Conservation (phyloP, 1,139 yeast genomes). For the Suhomyces wounanorum region DNA sequence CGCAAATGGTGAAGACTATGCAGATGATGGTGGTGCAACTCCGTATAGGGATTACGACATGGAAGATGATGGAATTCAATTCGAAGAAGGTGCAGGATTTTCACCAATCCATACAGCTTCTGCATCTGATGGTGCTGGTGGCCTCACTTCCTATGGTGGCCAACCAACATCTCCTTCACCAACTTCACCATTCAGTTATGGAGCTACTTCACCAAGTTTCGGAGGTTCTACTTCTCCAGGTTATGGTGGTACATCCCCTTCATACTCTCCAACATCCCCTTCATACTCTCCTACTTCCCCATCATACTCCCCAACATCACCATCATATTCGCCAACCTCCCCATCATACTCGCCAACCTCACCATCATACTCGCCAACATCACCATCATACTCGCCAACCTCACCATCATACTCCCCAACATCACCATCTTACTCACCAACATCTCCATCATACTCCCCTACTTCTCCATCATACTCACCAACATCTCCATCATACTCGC, state of each 20-base stretch:
- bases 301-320: constrained; percentile 67
- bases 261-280: constrained; percentile 46
- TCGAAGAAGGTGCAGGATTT: constrained; percentile 85
- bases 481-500: constrained; percentile 61
- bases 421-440: constrained; percentile 68
- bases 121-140: constrained; percentile 79
- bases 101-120: constrained; percentile 94
- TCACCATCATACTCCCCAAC: constrained; percentile 75
- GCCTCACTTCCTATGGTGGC: constrained; percentile 88
- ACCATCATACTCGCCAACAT: constrained; percentile 73
- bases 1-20: constrained; percentile 27
- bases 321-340: constrained; percentile 71
- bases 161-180: constrained; percentile 57
- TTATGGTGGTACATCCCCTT: constrained; percentile 55
- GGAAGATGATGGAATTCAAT: constrained; percentile 71
- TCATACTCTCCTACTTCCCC: constrained; percentile 58
- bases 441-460: constrained; percentile 70
- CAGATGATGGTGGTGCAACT: constrained; percentile 85
- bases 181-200: constrained; percentile 58
- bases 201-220: constrained; percentile 47
- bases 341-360: constrained; percentile 76
- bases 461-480: constrained; percentile 79
- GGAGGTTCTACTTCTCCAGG: constrained; percentile 71
- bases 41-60: constrained; percentile 86
- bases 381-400: constrained; percentile 73